Evolutionary conservation across 2,329 filamentous ascomycete species (phyloP).

Genomic region (Trichophyton schoenleinii): DNA sequence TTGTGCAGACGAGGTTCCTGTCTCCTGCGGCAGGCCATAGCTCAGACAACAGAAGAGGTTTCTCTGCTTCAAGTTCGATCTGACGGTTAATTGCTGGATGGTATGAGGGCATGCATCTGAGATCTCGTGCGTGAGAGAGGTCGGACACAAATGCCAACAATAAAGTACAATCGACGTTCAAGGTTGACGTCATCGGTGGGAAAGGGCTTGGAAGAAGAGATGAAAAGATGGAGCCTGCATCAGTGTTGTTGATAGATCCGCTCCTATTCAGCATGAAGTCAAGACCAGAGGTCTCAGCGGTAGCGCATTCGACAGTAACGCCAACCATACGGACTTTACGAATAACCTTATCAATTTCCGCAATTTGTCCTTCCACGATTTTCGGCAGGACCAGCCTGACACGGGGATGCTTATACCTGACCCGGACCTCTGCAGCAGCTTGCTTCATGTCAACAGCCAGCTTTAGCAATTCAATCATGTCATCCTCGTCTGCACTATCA

Average conservation of each 20-base stretch:
- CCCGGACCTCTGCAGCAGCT: conserved; percentile 44
- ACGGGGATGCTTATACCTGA: conserved; percentile 47
- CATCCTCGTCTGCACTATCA: conserved; percentile 38
- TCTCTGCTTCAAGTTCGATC: conserved; percentile 50
- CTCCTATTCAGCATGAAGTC: not conserved
- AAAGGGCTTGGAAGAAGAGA: conserved; percentile 30
- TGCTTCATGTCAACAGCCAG: conserved; percentile 46
- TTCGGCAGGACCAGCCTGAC: conserved; percentile 51
- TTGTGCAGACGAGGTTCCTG: conserved; percentile 52
- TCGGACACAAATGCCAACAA: conserved; percentile 62
- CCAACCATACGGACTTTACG: conserved; percentile 43
- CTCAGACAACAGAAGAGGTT: conserved; percentile 47
- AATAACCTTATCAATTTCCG: conserved; percentile 46
- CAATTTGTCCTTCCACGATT: conserved; percentile 38
- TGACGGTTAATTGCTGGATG: conserved; percentile 52
- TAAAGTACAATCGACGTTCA: conserved; percentile 47
- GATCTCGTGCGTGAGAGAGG: conserved; percentile 47
- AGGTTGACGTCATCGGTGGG: conserved; percentile 30
- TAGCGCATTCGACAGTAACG: conserved; percentile 28
- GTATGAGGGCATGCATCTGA: conserved; percentile 38
- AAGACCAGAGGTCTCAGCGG: not conserved
- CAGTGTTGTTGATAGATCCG: not conserved
- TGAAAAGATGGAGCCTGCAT: conserved; percentile 16
- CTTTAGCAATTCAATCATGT: conserved; percentile 48
- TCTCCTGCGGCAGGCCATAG: conserved; percentile 50